Percentiles rank a stretch among this genome's conserved stretches.
These are phyloP conservation scores for Thielaviopsis cerberus DNA, from an alignment of 2,329 filamentous ascomycete genomes.

Conservation along the genomic window DNA sequence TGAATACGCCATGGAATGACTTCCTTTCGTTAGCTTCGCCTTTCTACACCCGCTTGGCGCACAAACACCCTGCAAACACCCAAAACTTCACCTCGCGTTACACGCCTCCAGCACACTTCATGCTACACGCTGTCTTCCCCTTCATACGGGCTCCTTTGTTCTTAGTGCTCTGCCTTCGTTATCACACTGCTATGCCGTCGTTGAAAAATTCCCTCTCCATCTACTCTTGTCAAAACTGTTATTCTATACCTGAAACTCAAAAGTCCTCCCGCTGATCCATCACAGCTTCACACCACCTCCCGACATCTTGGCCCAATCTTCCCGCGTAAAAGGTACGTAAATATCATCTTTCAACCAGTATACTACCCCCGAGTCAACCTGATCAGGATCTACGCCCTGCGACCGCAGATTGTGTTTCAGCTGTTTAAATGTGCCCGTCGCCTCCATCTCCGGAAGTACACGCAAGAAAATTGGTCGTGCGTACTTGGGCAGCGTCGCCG, in stretches of 20 bases:
- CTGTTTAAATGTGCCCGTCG: constrained; percentile 77
- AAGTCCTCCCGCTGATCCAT: background rate
- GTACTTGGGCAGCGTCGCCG: constrained; percentile 45
- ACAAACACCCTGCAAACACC: background rate
- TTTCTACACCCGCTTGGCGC: background rate
- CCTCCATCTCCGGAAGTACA: constrained; percentile 39
- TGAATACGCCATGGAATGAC: background rate
- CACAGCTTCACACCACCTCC: constrained; percentile 54
- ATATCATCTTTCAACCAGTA: constrained; percentile 47
- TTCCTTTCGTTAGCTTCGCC: background rate
- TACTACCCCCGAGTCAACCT: constrained; percentile 24
- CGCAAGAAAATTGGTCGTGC: constrained; percentile 64
- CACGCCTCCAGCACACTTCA: background rate
- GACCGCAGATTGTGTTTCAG: constrained; percentile 57
- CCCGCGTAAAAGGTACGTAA: constrained; percentile 48
- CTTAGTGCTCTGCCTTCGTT: background rate
- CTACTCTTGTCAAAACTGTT: background rate
- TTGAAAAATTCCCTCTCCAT: background rate
- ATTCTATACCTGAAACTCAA: background rate
- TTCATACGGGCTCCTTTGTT: background rate
- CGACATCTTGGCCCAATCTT: constrained; percentile 51
- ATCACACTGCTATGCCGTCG: background rate
- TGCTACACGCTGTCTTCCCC: background rate
- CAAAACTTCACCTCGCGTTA: background rate
- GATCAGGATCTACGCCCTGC: constrained; percentile 50